These are phyloP conservation scores for Metschnikowia aberdeeniae DNA, from an alignment of 805 yeast species.

Conservation along the genomic window DNA sequence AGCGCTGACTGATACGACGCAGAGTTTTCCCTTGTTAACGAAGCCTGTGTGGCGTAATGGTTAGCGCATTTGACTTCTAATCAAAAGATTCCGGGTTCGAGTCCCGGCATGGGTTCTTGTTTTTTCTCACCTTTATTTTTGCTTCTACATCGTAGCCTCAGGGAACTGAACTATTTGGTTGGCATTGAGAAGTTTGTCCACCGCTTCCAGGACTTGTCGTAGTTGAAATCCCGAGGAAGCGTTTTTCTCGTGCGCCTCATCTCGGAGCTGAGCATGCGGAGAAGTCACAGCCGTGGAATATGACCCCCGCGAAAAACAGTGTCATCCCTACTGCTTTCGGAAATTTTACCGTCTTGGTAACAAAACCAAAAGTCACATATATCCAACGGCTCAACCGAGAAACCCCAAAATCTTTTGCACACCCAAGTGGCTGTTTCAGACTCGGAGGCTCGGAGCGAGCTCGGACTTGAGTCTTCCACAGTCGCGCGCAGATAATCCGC, in stretches of 20 bases:
- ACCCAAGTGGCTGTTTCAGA: slow-evolving; percentile 9
- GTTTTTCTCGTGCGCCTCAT: slow-evolving; percentile 2
- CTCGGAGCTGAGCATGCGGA: slow-evolving; percentile 1
- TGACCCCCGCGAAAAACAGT: too few relatives aligned
- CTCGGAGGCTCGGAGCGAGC: slow-evolving; percentile 16
- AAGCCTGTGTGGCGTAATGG: slow-evolving; percentile 23
- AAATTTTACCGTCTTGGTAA: too few relatives aligned
- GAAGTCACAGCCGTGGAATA: background rate
- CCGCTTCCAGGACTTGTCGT: background rate
- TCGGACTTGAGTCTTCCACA: slow-evolving; percentile 17
- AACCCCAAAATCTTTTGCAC: background rate
- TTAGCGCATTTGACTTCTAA: slow-evolving; percentile 24
- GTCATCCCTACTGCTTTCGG: too few relatives aligned
- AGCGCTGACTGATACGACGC: background rate
- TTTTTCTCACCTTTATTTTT: background rate
- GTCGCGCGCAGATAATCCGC: slow-evolving; percentile 6
- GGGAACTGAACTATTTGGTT: too few relatives aligned
- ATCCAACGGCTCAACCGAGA: too few relatives aligned
- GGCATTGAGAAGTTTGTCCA: too few relatives aligned
- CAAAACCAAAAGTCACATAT: too few relatives aligned
- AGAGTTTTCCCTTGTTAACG: background rate
- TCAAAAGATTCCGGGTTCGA: slow-evolving; percentile 24
- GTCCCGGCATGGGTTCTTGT: slow-evolving; percentile 23
- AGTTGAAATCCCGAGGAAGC: background rate
- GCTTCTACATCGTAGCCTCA: too few relatives aligned